These are phyloP conservation scores for Cercophora sp. DNA, from an alignment of 495 filamentous ascomycete genomes.

Conservation along the genomic window DNA sequence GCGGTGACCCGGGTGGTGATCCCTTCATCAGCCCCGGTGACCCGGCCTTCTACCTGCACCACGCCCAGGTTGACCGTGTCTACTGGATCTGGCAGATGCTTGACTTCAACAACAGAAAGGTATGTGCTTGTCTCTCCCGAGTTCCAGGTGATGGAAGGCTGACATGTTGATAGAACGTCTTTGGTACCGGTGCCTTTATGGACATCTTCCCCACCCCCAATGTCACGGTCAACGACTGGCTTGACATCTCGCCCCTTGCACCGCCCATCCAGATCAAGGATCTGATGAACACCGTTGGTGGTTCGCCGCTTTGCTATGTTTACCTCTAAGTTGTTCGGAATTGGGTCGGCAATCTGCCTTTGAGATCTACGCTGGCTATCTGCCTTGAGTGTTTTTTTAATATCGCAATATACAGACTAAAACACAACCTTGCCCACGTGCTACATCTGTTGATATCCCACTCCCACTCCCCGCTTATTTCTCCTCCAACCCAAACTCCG, in stretches of 20 bases:
- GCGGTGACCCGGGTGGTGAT: constrained; percentile 42
- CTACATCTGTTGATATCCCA: no score
- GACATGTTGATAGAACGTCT: constrained; percentile 38
- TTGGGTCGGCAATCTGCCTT: no score
- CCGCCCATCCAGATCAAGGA: constrained; percentile 19
- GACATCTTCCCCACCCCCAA: constrained; percentile 38
- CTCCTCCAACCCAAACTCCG: constrained; percentile 23
- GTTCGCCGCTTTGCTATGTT: constrained; percentile 27
- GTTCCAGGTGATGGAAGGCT: no score
- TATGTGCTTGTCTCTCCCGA: no score
- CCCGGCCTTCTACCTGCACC: constrained; percentile 66
- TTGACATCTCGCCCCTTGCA: constrained; percentile 21
- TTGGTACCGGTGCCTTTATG: constrained; percentile 24
- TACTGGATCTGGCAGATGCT: constrained; percentile 70
- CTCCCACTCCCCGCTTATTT: no score
- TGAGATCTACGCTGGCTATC: no score
- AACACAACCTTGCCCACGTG: no score
- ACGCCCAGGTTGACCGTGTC: constrained; percentile 62
- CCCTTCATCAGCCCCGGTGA: constrained; percentile 59
- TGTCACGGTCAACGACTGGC: constrained; percentile 27
- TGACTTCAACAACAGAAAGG: constrained; percentile 46
- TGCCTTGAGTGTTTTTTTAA: no score
- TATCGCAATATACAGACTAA: no score
- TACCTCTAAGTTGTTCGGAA: no score
- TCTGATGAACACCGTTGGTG: constrained; percentile 27